Evolutionary conservation across 2,329 filamentous ascomycete genomes (phyloP).

Genomic region (Meredithiella fracta): DNA sequence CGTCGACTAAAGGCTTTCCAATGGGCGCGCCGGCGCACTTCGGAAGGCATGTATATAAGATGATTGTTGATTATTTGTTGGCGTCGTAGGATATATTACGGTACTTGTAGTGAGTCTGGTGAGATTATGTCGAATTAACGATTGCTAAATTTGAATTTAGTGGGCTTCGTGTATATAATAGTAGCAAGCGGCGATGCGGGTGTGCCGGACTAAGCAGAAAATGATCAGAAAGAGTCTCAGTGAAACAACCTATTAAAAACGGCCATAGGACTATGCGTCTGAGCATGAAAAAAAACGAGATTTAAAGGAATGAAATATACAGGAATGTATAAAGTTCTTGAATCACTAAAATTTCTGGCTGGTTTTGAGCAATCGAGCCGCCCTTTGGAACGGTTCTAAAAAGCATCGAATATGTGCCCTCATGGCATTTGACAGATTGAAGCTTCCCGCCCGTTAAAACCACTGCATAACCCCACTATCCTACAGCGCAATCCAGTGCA

Average conservation of each 20-base stretch:
- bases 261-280: too few relatives aligned
- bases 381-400: too few relatives aligned
- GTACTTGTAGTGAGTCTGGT: too few relatives aligned
- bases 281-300: too few relatives aligned
- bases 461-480: neutral
- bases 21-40: slow-evolving; percentile 9
- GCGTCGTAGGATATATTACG: too few relatives aligned
- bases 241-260: neutral
- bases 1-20: slow-evolving; percentile 14
- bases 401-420: too few relatives aligned
- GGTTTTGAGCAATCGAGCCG: too few relatives aligned
- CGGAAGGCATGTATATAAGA: slow-evolving; percentile 6
- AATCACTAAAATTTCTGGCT: too few relatives aligned
- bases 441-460: neutral
- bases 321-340: too few relatives aligned
- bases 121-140: too few relatives aligned
- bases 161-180: neutral
- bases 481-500: neutral
- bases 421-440: neutral
- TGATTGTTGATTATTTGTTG: too few relatives aligned
- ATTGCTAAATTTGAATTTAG: neutral
- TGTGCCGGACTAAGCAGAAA: neutral
- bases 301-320: too few relatives aligned
- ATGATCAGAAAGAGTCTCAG: neutral
- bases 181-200: neutral